Percentiles rank a stretch among this genome's conserved stretches.
These are phyloP conservation scores for Arctostaphylos glauca DNA, from an alignment of 148 eudicot species.

Conservation along the genomic window DNA sequence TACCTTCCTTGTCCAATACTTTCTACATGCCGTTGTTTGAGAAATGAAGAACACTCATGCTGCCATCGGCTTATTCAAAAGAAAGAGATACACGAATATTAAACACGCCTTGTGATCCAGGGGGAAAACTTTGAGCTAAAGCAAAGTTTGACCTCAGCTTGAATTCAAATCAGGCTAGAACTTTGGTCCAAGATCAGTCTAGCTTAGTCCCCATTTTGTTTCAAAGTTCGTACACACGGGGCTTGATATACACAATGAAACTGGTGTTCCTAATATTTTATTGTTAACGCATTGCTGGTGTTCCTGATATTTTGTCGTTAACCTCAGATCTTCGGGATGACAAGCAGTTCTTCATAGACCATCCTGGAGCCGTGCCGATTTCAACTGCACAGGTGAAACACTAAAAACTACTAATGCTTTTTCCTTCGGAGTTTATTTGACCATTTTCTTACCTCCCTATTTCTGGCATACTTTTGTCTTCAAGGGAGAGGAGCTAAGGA, in stretches of 20 bases:
- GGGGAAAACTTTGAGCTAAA: not conserved
- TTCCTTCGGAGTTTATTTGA: not conserved
- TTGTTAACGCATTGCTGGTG: not conserved
- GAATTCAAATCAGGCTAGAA: not conserved
- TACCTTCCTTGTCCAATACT: not conserved
- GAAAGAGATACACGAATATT: not conserved
- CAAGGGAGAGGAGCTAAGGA: slow-evolving; percentile 77
- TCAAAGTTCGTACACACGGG: too few relatives aligned
- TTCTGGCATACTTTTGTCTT: slow-evolving; percentile 8
- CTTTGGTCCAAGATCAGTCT: not conserved
- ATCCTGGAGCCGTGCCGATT: slow-evolving; percentile 83
- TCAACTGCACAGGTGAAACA: slow-evolving; percentile 64
- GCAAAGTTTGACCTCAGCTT: not conserved
- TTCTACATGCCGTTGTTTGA: not conserved
- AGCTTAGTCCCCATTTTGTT: not conserved
- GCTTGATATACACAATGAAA: not conserved
- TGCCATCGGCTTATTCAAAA: too few relatives aligned
- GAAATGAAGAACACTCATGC: not conserved
- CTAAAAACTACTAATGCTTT: not conserved
- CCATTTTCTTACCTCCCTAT: not conserved
- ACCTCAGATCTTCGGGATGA: slow-evolving; percentile 79
- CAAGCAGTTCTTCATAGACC: slow-evolving; percentile 75
- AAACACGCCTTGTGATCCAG: not conserved
- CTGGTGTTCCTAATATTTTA: not conserved
- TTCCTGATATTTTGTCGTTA: not conserved